phyloP scores from a whole-genome alignment of 208 protist genomes.

The Strigomonas culicis region DNA sequence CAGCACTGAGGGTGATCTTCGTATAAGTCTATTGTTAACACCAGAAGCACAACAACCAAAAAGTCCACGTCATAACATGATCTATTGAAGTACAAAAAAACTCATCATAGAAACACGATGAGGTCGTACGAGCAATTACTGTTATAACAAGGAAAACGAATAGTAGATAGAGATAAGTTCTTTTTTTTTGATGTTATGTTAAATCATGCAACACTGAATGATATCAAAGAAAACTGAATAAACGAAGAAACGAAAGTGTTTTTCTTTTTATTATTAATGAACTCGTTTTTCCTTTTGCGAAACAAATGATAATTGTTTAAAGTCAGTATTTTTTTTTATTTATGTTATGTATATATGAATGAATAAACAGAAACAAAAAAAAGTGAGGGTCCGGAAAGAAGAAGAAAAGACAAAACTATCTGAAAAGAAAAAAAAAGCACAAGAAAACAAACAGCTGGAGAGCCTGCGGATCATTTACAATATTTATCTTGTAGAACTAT shows the following conservation, averaged over 20 bases:
- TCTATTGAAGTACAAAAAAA: too few relatives aligned
- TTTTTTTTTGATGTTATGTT: constrained; percentile 7
- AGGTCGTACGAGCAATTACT: too few relatives aligned
- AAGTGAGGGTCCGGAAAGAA: neutral
- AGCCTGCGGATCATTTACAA: neutral
- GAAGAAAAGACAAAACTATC: neutral
- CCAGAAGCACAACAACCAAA: neutral
- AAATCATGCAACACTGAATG: neutral
- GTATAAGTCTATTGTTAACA: neutral
- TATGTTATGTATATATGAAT: neutral
- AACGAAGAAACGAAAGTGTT: too few relatives aligned
- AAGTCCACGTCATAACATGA: too few relatives aligned
- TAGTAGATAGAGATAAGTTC: constrained; percentile 11
- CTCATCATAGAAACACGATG: too few relatives aligned
- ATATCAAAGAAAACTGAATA: neutral
- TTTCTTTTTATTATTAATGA: constrained; percentile 3
- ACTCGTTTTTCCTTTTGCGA: constrained; percentile 1
- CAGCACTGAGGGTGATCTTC: neutral
- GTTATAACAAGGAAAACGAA: neutral
- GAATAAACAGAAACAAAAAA: neutral
- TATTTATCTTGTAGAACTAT: too few relatives aligned
- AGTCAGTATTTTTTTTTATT: constrained; percentile 2
- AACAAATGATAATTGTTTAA: neutral
- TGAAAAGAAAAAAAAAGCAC: constrained; percentile 7
- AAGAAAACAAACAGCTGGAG: neutral